Evolutionary conservation across 805 yeast species (phyloP), one percentile per base, ranked within the genome.

Genomic region (Wickerhamomyces pijperi): DNA sequence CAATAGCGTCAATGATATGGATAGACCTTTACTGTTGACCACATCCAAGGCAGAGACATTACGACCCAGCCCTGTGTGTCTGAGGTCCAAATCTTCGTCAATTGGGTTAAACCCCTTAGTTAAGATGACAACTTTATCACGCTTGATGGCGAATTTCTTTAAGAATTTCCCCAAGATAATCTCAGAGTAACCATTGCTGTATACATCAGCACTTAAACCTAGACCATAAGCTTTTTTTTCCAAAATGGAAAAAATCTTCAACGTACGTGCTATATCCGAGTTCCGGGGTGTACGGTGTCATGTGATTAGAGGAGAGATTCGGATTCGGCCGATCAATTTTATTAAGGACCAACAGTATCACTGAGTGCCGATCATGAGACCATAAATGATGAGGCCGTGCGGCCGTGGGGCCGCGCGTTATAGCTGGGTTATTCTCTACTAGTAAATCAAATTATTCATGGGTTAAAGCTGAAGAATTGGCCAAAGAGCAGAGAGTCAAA

Each of bases 51-150:
- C 42, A n/a, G 31, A n/a, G 17, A 38, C 42, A 19, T 36, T 36
- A 3, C 38, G 31, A 9, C 41, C 39, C 12, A 20, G 19, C 9
- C 40, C 40, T 17, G 42, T 31, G 32, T 42, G 48, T 32, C 43
- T 32, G 7, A 43, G 23, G 8, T 41, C 46, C 14, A 40, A 34
- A n/a, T 44, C 48, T 15, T 31, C 47, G 36, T 46, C 51, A 23
- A 43, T 29, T 9, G 51, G 42, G 34, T 35, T 35, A 35, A 34
- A 48, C 13, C 36, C 53, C 55, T 77, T 77, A 21, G 77, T 58
- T 46, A 76, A 42, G 40, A 76, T 75, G n/a, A 75, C 78, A 38
- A 76, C 67, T 34, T 64, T 65, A 34, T 72, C 74, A 46, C 82
- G 62, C 5, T 65, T 65, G 46, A 76, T 76, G 34, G 67, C 58